Evolutionary conservation across 2,329 filamentous ascomycete species (phyloP).

Genomic region (Exophiala aquamarina): DNA sequence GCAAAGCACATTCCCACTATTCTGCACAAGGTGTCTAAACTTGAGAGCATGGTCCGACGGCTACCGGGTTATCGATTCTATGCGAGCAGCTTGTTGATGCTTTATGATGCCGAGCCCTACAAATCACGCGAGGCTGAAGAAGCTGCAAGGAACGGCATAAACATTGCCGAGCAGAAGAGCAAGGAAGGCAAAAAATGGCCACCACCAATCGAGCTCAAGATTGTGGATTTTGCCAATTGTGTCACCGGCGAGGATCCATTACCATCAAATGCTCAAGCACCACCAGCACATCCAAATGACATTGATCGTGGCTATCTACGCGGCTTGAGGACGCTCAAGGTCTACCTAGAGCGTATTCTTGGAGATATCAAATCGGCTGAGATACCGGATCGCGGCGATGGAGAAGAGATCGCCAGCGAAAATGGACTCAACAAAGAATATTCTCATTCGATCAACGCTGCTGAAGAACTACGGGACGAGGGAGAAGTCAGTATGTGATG

Average conservation of each 20-base stretch:
- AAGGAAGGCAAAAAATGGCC: slow-evolving; percentile 35
- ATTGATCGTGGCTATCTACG: slow-evolving; percentile 88
- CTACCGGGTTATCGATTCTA: slow-evolving; percentile 91
- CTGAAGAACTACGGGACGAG: slow-evolving; percentile 15
- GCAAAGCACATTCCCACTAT: slow-evolving; percentile 84
- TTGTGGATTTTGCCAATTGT: slow-evolving; percentile 98
- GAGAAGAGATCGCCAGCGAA: slow-evolving; percentile 35
- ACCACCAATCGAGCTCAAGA: slow-evolving; percentile 79
- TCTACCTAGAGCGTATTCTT: slow-evolving; percentile 86
- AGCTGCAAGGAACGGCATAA: slow-evolving; percentile 23
- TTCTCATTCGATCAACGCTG: slow-evolving; percentile 4
- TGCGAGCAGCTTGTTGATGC: slow-evolving; percentile 88
- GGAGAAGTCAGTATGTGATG: slow-evolving; percentile 23
- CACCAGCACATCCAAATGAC: slow-evolving; percentile 75
- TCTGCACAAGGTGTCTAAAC: slow-evolving; percentile 74
- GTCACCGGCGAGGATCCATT: slow-evolving; percentile 78
- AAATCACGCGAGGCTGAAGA: slow-evolving; percentile 30
- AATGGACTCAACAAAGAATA: slow-evolving; percentile 12
- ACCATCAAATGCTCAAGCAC: slow-evolving; percentile 64
- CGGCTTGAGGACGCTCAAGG: slow-evolving; percentile 72
- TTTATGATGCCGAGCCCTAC: slow-evolving; percentile 82
- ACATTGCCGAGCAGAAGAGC: slow-evolving; percentile 26
- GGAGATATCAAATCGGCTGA: slow-evolving; percentile 63
- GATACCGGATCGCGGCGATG: slow-evolving; percentile 42
- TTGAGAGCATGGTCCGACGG: slow-evolving; percentile 79